A percentile compares a stretch with the other conserved stretches of the same genome.
These are phyloP conservation scores for Lactarius sp. DNA, from an alignment of 768 basidiomycete genomes.

Conservation along the genomic window DNA sequence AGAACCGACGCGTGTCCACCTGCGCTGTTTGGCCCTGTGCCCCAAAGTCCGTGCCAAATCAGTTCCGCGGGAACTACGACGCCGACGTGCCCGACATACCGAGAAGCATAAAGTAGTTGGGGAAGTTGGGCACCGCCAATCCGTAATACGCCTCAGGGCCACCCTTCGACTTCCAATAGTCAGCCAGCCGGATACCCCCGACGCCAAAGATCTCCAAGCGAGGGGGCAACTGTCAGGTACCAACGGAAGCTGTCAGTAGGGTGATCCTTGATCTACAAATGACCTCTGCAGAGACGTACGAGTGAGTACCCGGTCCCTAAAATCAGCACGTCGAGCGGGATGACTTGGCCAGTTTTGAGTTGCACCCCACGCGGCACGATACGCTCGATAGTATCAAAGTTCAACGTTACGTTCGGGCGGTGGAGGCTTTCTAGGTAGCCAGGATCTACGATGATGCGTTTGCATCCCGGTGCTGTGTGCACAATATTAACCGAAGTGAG, in stretches of 20 bases:
- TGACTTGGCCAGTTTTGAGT: conserved; percentile 43
- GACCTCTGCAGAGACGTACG: conserved; percentile 33
- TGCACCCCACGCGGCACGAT: conserved; percentile 48
- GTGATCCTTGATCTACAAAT: neutral
- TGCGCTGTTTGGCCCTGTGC: conserved; percentile 44
- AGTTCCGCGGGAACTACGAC: neutral
- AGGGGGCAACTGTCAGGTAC: conserved; percentile 11
- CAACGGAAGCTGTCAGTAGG: neutral
- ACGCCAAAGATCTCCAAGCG: conserved; percentile 37
- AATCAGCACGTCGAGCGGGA: conserved; percentile 53
- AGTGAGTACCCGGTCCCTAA: conserved; percentile 52
- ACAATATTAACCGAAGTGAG: neutral
- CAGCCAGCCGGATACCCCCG: conserved; percentile 38
- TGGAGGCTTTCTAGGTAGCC: conserved; percentile 51
- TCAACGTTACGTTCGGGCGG: conserved; percentile 48
- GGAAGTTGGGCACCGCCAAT: conserved; percentile 22
- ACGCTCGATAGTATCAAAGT: conserved; percentile 45
- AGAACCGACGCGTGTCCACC: conserved; percentile 56
- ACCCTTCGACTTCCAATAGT: conserved; percentile 45
- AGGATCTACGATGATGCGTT: conserved; percentile 58
- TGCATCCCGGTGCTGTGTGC: conserved; percentile 51
- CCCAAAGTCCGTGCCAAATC: neutral
- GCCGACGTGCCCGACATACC: conserved; percentile 8
- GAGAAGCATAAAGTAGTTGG: conserved; percentile 24
- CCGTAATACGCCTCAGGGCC: conserved; percentile 53